Conservation (phyloP, 2,329 filamentous ascomycete genomes). For the Clonostachys rhizophaga region DNA sequence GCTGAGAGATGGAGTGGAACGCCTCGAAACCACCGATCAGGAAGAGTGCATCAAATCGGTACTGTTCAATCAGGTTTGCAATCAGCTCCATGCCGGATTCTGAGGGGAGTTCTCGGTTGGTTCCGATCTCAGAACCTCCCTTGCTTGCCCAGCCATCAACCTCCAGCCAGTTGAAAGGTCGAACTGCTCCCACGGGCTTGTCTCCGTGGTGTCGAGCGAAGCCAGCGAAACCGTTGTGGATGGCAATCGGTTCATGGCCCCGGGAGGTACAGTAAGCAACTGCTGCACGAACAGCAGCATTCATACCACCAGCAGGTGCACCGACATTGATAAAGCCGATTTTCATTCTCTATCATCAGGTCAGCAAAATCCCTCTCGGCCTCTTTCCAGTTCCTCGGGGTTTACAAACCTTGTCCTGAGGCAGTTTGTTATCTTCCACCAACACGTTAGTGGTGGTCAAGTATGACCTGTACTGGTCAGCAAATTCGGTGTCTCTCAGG, state of each 20-base stretch:
- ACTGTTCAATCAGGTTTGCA: conserved; percentile 77
- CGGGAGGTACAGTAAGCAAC: conserved; percentile 89
- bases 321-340: conserved; percentile 97
- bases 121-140: conserved; percentile 96
- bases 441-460: conserved; percentile 84
- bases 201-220: conserved; percentile 88
- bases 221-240: conserved; percentile 96
- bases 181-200: conserved; percentile 74
- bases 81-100: conserved; percentile 81
- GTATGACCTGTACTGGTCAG: conserved; percentile 87
- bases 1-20: conserved; percentile 85
- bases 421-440: conserved; percentile 61
- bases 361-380: conserved; percentile 16
- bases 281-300: conserved; percentile 87
- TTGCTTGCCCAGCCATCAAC: conserved; percentile 94
- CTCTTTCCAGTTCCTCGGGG: background rate
- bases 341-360: conserved; percentile 64
- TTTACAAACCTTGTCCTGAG: conserved; percentile 61
- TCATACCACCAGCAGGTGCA: conserved; percentile 96
- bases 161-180: conserved; percentile 86
- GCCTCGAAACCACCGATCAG: conserved; percentile 94
- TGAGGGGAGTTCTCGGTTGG: conserved; percentile 85
- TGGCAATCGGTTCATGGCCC: conserved; percentile 88
- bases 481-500: conserved; percentile 87
- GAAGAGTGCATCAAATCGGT: conserved; percentile 88